Conservation (phyloP, 2,329 filamentous ascomycete genomes). For the Exophiala alcalophila region DNA sequence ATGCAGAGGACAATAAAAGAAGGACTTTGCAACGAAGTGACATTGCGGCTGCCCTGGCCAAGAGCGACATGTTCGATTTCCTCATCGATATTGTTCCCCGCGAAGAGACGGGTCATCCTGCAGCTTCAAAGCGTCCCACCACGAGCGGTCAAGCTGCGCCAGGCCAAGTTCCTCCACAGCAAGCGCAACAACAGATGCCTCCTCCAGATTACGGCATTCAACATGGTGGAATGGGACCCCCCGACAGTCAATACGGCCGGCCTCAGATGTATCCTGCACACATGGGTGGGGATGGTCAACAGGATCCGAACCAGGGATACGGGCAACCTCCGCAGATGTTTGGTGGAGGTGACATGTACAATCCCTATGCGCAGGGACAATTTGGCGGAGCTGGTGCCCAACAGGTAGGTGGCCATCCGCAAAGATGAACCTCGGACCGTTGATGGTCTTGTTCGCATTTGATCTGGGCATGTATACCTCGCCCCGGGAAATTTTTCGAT, state of each 20-base stretch:
- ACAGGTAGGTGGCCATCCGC: constrained; percentile 59
- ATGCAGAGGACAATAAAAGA: constrained; percentile 97
- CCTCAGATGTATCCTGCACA: constrained; percentile 80
- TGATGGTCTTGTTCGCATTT: constrained; percentile 2
- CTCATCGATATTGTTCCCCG: constrained; percentile 97
- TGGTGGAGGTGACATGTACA: constrained; percentile 70
- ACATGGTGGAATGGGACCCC: constrained; percentile 60
- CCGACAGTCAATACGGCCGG: constrained; percentile 75
- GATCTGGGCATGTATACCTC: neutral
- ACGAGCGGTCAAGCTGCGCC: constrained; percentile 43
- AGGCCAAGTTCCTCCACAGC: constrained; percentile 48
- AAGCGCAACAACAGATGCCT: constrained; percentile 54
- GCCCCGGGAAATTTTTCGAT: neutral
- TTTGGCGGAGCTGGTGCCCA: constrained; percentile 51
- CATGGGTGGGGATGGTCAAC: constrained; percentile 54
- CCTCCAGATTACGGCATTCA: constrained; percentile 57
- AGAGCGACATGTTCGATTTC: constrained; percentile 99
- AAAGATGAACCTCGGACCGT: constrained; percentile 5
- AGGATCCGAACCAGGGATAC: constrained; percentile 68
- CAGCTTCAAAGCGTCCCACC: constrained; percentile 46
- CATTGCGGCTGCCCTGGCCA: constrained; percentile 90
- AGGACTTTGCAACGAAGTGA: constrained; percentile 92
- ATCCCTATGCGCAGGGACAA: constrained; percentile 70
- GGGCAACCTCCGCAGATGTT: constrained; percentile 76
- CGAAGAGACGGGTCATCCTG: constrained; percentile 73